phyloP scores from a whole-genome alignment of 192 early-diverging fungal species.

The Podila horticola region DNA sequence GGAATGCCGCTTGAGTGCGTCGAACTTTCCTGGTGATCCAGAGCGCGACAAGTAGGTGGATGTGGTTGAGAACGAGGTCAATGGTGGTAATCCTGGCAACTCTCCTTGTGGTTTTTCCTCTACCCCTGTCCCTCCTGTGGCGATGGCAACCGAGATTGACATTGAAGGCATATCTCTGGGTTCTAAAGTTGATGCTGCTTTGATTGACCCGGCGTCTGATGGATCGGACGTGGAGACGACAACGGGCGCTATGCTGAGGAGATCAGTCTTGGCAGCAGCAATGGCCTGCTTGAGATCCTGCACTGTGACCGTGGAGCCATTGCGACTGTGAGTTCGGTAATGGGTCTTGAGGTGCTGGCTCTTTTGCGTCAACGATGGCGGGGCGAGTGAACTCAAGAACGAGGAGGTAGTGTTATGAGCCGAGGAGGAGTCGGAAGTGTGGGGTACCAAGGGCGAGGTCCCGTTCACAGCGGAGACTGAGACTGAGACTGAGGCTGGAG shows the following conservation, averaged over 20 bases:
- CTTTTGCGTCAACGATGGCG: background rate
- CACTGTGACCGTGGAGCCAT: constrained; percentile 49
- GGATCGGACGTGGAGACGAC: constrained; percentile 6
- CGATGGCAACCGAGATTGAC: too few species aligned
- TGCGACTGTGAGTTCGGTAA: constrained; percentile 46
- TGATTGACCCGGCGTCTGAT: background rate
- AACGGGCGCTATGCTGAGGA: constrained; percentile 6
- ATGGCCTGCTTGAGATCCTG: constrained; percentile 51
- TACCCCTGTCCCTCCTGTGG: background rate
- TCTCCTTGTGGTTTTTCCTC: background rate
- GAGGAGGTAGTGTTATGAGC: constrained; percentile 4
- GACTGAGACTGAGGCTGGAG: constrained; percentile 10
- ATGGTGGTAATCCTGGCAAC: constrained; percentile 3
- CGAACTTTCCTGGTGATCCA: constrained; percentile 1
- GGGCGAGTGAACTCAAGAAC: background rate
- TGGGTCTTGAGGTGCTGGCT: constrained; percentile 49
- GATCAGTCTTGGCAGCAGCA: constrained; percentile 36
- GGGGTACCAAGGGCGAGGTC: background rate
- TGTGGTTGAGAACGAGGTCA: background rate
- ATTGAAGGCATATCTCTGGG: too few species aligned
- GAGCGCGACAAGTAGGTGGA: constrained; percentile 3
- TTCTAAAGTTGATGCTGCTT: background rate
- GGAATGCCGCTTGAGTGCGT: constrained; percentile 6
- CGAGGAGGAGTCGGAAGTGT: background rate
- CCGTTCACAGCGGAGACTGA: background rate